phyloP scores from a whole-genome alignment of 2,329 filamentous ascomycete species.

The Botryotinia narcissicola region DNA sequence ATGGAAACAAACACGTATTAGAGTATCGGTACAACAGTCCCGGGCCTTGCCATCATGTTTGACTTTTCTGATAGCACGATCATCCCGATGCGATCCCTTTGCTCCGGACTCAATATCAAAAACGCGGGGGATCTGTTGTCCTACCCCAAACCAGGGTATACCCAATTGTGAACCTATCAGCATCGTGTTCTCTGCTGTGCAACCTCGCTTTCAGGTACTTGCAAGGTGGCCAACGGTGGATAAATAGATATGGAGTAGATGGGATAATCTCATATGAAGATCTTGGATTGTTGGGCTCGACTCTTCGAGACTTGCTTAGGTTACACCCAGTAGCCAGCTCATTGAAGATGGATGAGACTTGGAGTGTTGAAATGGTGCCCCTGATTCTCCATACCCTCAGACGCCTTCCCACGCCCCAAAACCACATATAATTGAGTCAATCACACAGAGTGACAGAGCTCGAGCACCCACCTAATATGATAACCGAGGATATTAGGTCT shows the following conservation, averaged over 20 bases:
- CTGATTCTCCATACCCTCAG: background rate
- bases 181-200: background rate
- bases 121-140: constrained; percentile 1
- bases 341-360: background rate
- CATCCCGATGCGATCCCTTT: background rate
- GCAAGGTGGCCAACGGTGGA: background rate
- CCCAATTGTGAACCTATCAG: background rate
- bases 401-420: background rate
- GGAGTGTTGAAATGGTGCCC: background rate
- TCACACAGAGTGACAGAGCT: background rate
- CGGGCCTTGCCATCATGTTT: background rate
- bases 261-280: background rate
- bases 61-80: background rate
- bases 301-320: background rate
- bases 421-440: background rate
- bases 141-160: background rate
- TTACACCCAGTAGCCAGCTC: background rate
- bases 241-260: background rate
- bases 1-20: background rate
- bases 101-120: background rate
- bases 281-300: background rate
- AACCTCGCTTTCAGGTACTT: background rate
- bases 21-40: background rate
- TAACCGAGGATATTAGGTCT: background rate
- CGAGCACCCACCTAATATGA: background rate